Conservation (phyloP, 2,329 filamentous ascomycete species). For the Ramularia collo-cygni region DNA sequence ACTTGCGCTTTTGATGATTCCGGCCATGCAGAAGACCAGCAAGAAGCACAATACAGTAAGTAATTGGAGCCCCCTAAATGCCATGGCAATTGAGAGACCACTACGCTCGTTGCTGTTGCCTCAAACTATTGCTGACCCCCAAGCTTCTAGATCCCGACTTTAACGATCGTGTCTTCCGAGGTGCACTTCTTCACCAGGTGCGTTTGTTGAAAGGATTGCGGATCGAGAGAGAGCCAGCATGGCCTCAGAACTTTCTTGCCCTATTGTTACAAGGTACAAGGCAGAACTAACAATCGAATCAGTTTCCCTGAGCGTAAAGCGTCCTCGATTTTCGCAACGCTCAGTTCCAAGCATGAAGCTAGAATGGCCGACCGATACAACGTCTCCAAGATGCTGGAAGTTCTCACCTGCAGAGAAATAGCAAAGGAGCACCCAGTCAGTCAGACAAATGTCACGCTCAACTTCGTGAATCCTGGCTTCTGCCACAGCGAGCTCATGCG, state of each 20-base stretch:
- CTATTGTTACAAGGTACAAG: background rate
- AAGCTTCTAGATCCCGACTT: constrained; percentile 39
- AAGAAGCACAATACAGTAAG: constrained; percentile 27
- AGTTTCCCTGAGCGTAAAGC: constrained; percentile 30
- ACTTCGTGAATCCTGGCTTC: constrained; percentile 47
- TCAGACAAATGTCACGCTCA: constrained; percentile 40
- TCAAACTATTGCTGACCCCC: no score
- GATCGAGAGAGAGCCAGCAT: no score
- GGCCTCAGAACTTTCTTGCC: no score
- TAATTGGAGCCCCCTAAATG: no score
- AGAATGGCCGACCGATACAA: constrained; percentile 39
- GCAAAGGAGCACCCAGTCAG: constrained; percentile 21
- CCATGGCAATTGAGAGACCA: no score
- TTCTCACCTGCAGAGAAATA: constrained; percentile 37
- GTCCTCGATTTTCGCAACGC: constrained; percentile 30
- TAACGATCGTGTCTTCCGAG: constrained; percentile 38
- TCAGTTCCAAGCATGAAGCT: constrained; percentile 33
- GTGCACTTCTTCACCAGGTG: constrained; percentile 36
- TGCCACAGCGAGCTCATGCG: constrained; percentile 44
- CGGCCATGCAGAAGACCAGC: constrained; percentile 43
- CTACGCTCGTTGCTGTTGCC: no score
- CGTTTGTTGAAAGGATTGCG: no score
- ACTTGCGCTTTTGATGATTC: constrained; percentile 44
- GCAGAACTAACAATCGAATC: background rate
- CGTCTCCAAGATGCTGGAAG: constrained; percentile 44